A percentile compares a stretch with the other conserved stretches of the same genome.
Evolutionary conservation across 148 eudicot species (phyloP).

Genomic region (Chenopodium suecicum): DNA sequence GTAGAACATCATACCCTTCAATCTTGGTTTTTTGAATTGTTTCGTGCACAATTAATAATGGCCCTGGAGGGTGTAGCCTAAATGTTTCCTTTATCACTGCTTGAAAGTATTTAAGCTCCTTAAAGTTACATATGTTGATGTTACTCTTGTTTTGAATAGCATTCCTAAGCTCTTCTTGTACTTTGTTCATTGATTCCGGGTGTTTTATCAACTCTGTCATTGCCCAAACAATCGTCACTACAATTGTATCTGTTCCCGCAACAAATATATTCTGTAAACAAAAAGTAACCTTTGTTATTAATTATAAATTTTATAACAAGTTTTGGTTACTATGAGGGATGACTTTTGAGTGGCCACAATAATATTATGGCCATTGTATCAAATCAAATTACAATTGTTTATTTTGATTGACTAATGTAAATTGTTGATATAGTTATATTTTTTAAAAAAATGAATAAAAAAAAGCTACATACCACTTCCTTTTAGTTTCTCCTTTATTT

Average conservation of each 20-base stretch:
- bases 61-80: slow-evolving; percentile 32
- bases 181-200: slow-evolving; percentile 21
- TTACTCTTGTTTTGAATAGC: not conserved
- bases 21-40: slow-evolving; percentile 20
- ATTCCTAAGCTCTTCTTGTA: slow-evolving; percentile 30
- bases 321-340: too few relatives aligned
- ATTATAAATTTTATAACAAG: too few relatives aligned
- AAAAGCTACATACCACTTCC: too few relatives aligned
- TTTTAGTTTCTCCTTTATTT: too few relatives aligned
- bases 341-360: too few relatives aligned
- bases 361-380: too few relatives aligned
- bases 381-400: too few relatives aligned
- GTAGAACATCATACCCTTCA: slow-evolving; percentile 29
- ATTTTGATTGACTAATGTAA: too few relatives aligned
- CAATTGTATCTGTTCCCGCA: slow-evolving; percentile 33
- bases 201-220: slow-evolving; percentile 35
- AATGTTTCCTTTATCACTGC: slow-evolving; percentile 38
- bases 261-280: slow-evolving; percentile 13
- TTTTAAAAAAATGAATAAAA: too few relatives aligned
- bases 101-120: slow-evolving; percentile 24
- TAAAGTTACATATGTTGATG: slow-evolving; percentile 23
- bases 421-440: too few relatives aligned
- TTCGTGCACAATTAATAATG: slow-evolving; percentile 36
- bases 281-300: too few relatives aligned
- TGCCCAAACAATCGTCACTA: slow-evolving; percentile 24